phyloP scores from a whole-genome alignment of 306 rosid genomes.

The Quercus mongolica region DNA sequence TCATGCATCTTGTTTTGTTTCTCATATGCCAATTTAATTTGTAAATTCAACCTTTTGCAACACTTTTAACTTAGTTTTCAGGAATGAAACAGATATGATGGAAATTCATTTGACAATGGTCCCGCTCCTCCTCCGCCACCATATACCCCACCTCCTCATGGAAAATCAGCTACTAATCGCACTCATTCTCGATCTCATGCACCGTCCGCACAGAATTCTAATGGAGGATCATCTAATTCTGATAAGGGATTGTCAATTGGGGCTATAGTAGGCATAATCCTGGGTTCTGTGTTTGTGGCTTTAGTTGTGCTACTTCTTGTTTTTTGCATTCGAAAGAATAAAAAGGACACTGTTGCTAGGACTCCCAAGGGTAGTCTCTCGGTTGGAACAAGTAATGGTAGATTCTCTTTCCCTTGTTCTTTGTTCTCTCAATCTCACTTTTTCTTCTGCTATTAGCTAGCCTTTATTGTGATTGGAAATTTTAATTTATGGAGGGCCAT shows the following conservation, averaged over 20 bases:
- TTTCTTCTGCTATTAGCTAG: conserved; percentile 9
- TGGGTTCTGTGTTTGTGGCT: conserved; percentile 52
- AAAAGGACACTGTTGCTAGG: conserved; percentile 46
- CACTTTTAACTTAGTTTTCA: conserved; percentile 29
- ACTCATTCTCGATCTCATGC: conserved; percentile 54
- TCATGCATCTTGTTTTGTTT: conserved; percentile 14
- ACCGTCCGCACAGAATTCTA: conserved; percentile 35
- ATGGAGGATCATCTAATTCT: conserved; percentile 33
- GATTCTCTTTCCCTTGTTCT: conserved; percentile 19
- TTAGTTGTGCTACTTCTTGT: conserved; percentile 48
- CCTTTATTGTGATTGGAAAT: conserved; percentile 5
- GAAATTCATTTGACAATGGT: conserved; percentile 70
- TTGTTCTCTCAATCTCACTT: neutral
- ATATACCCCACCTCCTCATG: conserved; percentile 45
- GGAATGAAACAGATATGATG: conserved; percentile 55
- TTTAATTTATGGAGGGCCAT: neutral
- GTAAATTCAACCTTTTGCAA: conserved; percentile 7
- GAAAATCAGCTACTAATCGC: conserved; percentile 34
- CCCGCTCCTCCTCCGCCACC: conserved; percentile 85
- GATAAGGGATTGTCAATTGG: conserved; percentile 51
- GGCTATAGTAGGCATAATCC: conserved; percentile 61
- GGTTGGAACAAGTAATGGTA: conserved; percentile 58
- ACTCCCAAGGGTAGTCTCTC: conserved; percentile 58
- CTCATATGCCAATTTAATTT: conserved; percentile 22
- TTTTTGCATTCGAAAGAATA: conserved; percentile 59